phyloP scores from a whole-genome alignment of 2,329 filamentous ascomycete genomes.

The Rhynchosporium secalis region DNA sequence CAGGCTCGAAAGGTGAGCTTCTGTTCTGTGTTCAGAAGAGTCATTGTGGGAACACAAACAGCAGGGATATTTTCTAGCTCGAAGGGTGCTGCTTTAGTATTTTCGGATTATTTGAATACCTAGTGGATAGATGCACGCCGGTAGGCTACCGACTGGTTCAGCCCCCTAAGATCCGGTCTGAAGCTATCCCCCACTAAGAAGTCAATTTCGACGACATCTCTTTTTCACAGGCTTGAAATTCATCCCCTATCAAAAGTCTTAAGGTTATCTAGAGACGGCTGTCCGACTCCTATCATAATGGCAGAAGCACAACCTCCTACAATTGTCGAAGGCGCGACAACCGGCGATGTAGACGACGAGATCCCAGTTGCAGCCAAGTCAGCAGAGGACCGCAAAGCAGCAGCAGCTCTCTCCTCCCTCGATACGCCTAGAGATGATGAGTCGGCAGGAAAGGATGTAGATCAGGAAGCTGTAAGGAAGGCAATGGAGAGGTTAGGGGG shows the following conservation, averaged over 20 bases:
- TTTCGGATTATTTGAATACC: neutral
- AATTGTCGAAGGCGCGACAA: slow-evolving; percentile 60
- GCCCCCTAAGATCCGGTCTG: neutral
- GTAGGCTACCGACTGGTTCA: neutral
- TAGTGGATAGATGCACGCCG: neutral
- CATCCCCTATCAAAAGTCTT: neutral
- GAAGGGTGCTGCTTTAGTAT: slow-evolving; percentile 1
- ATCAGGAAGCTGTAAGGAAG: slow-evolving; percentile 70
- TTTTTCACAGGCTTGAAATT: neutral
- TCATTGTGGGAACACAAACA: slow-evolving; percentile 9
- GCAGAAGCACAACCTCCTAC: slow-evolving; percentile 60
- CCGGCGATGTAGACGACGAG: slow-evolving; percentile 60
- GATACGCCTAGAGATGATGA: slow-evolving; percentile 55
- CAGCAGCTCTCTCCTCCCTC: slow-evolving; percentile 70
- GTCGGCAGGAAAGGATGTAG: slow-evolving; percentile 49
- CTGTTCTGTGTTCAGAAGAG: neutral
- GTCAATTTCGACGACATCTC: slow-evolving; percentile 14
- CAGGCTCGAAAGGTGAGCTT: neutral
- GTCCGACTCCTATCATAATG: slow-evolving; percentile 46
- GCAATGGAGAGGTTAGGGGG: slow-evolving; percentile 65
- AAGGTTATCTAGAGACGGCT: too few species aligned
- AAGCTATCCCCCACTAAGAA: neutral
- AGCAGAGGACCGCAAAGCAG: slow-evolving; percentile 76
- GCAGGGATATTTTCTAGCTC: neutral
- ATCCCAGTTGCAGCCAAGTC: slow-evolving; percentile 55